Evolutionary conservation across 257 asterid genomes (phyloP).

Genomic region (Ilex aquifolium): DNA sequence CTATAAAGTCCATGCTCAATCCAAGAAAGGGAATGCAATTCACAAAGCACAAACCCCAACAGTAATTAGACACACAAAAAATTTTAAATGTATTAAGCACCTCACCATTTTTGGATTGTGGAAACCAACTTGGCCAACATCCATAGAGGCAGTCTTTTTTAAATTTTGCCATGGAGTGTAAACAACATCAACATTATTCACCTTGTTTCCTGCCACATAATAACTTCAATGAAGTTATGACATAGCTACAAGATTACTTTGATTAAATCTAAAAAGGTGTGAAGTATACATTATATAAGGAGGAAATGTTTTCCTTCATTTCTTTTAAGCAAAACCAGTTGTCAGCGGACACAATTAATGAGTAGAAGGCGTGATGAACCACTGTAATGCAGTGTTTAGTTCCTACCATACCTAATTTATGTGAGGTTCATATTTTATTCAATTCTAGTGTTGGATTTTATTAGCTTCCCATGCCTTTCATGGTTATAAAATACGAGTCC

Average conservation of each 20-base stretch:
- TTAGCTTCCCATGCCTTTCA: too few species aligned
- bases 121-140: slow-evolving; percentile 98
- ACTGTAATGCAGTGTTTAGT: too few species aligned
- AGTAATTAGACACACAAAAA: too few species aligned
- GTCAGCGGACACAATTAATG: too few species aligned
- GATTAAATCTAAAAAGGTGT: background rate
- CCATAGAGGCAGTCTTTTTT: slow-evolving; percentile 96
- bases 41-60: background rate
- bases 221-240: background rate
- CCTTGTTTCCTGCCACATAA: slow-evolving; percentile 71
- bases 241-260: background rate
- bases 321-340: background rate
- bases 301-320: background rate
- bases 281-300: background rate
- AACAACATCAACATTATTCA: slow-evolving; percentile 86
- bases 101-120: slow-evolving; percentile 83
- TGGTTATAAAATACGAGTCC: too few species aligned
- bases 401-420: too few species aligned
- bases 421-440: too few species aligned
- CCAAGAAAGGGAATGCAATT: slow-evolving; percentile 1
- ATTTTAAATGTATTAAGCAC: slow-evolving; percentile 5
- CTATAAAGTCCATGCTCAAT: slow-evolving; percentile 14
- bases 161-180: slow-evolving; percentile 99
- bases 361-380: too few species aligned
- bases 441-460: too few species aligned